These are phyloP conservation scores for Echinosophora koreensis DNA, from an alignment of 306 rosid genomes.

Conservation along the genomic window DNA sequence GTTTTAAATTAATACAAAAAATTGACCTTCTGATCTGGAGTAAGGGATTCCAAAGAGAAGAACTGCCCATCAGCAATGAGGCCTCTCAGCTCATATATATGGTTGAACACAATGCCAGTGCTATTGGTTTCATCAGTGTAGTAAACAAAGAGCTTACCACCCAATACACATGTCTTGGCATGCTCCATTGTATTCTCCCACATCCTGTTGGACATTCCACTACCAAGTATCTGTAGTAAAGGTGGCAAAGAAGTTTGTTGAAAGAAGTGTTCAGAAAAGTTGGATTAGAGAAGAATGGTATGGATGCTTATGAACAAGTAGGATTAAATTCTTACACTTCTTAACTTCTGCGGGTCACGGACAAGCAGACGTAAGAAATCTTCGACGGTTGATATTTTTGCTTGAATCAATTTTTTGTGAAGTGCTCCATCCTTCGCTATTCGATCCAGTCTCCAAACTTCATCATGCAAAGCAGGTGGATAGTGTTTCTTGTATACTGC, in stretches of 20 bases:
- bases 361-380: slow-evolving; percentile 82
- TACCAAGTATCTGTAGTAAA: slow-evolving; percentile 73
- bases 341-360: slow-evolving; percentile 74
- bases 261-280: background rate
- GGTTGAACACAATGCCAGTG: slow-evolving; percentile 78
- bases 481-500: slow-evolving; percentile 92
- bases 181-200: slow-evolving; percentile 95
- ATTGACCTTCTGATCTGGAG: slow-evolving; percentile 76
- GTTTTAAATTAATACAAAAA: slow-evolving; percentile 8
- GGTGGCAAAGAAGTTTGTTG: slow-evolving; percentile 11
- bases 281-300: slow-evolving; percentile 20
- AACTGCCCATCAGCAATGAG: slow-evolving; percentile 78
- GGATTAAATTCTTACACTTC: slow-evolving; percentile 69
- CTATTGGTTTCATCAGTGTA: slow-evolving; percentile 62
- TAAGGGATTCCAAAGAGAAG: slow-evolving; percentile 75
- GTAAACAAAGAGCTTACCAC: slow-evolving; percentile 79
- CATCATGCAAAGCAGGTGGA: slow-evolving; percentile 87
- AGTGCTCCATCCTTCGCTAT: slow-evolving; percentile 93
- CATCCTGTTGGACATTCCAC: slow-evolving; percentile 93
- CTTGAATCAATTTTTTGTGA: slow-evolving; percentile 73
- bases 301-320: background rate
- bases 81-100: slow-evolving; percentile 86
- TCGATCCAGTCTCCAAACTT: slow-evolving; percentile 90
- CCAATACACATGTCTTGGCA: slow-evolving; percentile 89
- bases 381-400: slow-evolving; percentile 71